Base-by-base conservation (phyloP, 1,284 basidiomycete genomes). In the Boletus semigastroideus region DNA sequence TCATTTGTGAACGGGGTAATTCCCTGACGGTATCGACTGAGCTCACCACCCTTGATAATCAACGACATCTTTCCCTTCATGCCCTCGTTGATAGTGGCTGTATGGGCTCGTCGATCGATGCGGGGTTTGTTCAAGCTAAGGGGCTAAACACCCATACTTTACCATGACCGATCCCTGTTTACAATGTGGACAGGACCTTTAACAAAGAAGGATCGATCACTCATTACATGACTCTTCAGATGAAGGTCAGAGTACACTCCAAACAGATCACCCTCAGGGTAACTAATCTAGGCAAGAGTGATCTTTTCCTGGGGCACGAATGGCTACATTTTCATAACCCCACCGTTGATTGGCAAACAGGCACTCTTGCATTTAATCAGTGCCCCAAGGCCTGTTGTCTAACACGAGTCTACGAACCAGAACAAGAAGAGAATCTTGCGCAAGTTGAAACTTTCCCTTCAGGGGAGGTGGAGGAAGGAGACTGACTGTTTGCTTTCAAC, bases 301-400 rank as follows among this genome's bases (percentile, higher is more conserved):
- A 51, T 0, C 5, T 57, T 4, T 52, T 59, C 16, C 2, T 57
- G 0, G 48, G 58, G 0, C 46, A 62, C 27, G 54, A 62, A 19
- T 67, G 62, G 65, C 37, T 67, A 2, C n/a, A 20, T 4, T 30
- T 57, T 8, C 62, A 66, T 17, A 67, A 67, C 22, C 63, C 62
- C 3, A 33, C 45, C 0, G 58, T 67, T 1, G 51, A 67, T 27
- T 67, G 65, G 62, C 14, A 47, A 13, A 2, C 5, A 3, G n/a
- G 16, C 0, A 7, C 1, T 1, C 8, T 28, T 5, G 28, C 12
- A 2, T 42, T 42, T 12, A 11, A 20, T 38, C 5, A 3, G 2
- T 34, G 33, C 14, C 33, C 33, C 13, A 6, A 14, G 14, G 13
- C 33, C 33, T 34, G 33, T 34, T 34, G 13, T 14, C 14, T 14